Evolutionary conservation across 768 basidiomycete species (phyloP), one percentile per base, ranked within the genome.

Genomic region (Myochromella boudieri): DNA sequence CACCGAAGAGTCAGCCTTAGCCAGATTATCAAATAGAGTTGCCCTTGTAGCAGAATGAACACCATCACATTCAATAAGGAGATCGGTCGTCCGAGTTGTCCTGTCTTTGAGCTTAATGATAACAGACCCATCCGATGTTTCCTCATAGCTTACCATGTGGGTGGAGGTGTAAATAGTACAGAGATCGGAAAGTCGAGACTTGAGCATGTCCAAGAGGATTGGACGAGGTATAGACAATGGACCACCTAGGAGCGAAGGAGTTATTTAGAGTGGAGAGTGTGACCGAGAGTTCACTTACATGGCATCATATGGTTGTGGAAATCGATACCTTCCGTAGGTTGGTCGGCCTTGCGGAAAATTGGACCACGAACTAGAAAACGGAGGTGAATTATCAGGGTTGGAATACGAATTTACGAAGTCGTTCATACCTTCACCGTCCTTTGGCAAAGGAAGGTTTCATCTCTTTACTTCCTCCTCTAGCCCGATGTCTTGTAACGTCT

Each of bases 31-130:
- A 25, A 60, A 63, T 36, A 66, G 36, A 0, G 52, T 45, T 6
- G 44, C 57, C 15, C 64, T 49, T 1, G 55, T 53, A 3, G 49
- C 37, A 12, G 64, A 66, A 49, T 63, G 60, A n/a, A 75, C 53
- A 1, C 74, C 73, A 49, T 75, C 73, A 14, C 70, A 69, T 4
- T 71, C 74, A 37, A 75, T 44, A 2, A 76, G 61, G 10, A 76
- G 44, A 28, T 76, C 68, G 0, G 72, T 52, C 1, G 52, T 57
- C 12, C 57, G 48, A 0, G 40, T 62, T 3, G 68, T 58, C 1
- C 58, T 61, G 38, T 64, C 62, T 3, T 48, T 44, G 39, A 70
- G 60, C 0, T 40, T 32, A 15, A 68, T 39, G 4, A 41, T 21
- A 17, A 67, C 37, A 8, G 41, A n/a, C 12, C 54, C 49, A 6